Evolutionary conservation across 208 protist species (phyloP).

Genomic region (Wallacemonas rigidus): DNA sequence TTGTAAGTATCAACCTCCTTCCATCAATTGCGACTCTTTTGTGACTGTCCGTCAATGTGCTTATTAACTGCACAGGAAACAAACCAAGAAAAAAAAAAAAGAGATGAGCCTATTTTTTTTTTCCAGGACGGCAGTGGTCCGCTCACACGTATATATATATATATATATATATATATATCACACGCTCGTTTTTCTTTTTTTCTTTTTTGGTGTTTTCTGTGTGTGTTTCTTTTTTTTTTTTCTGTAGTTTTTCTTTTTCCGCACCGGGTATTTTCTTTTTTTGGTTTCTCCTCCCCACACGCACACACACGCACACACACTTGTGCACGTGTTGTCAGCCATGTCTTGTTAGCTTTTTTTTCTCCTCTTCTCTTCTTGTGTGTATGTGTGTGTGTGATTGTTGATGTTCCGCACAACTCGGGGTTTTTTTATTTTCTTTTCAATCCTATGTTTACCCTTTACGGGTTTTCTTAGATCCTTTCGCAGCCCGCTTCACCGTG

Average conservation of each 20-base stretch:
- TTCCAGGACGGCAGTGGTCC: no score
- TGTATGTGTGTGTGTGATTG: neutral
- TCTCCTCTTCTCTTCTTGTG: neutral
- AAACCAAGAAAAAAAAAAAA: neutral
- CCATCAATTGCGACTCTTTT: no score
- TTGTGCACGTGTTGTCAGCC: no score
- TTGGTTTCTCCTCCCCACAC: no score
- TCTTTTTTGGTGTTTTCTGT: neutral
- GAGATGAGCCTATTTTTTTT: conserved; percentile 11
- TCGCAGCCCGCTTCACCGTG: no score
- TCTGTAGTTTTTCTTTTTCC: neutral
- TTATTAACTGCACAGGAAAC: no score
- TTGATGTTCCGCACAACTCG: neutral
- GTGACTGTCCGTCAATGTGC: no score
- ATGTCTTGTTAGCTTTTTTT: neutral
- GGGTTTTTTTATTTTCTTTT: conserved; percentile 2
- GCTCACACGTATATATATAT: neutral
- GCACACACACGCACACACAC: no score
- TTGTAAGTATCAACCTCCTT: no score
- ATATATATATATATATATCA: neutral
- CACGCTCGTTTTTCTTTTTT: conserved; percentile 8
- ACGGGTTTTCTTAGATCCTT: neutral
- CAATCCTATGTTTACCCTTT: conserved; percentile 12
- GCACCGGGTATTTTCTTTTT: neutral
- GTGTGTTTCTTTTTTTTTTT: conserved; percentile 3